A percentile compares a stretch with the other conserved stretches of the same genome.
Evolutionary conservation across 345 rosid species (phyloP).

Genomic region (Lepidium didymum): DNA sequence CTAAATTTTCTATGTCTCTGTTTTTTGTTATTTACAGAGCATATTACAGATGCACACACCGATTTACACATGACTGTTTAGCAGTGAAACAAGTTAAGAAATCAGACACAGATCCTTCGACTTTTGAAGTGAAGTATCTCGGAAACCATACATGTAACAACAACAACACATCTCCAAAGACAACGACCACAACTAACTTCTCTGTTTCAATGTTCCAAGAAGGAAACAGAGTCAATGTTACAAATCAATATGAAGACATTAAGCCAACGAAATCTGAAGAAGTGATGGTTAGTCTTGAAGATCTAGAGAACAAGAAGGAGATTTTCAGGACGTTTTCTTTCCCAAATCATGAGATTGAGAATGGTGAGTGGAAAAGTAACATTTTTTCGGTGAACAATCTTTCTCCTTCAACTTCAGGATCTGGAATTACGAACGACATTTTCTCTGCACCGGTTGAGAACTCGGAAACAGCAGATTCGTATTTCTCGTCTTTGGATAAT

Average conservation of each 20-base stretch:
- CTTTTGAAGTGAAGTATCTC: constrained; percentile 57
- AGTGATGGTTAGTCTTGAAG: constrained; percentile 8
- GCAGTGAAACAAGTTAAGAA: constrained; percentile 88
- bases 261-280: constrained; percentile 29
- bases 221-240: constrained; percentile 13
- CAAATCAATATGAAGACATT: constrained; percentile 19
- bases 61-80: constrained; percentile 53
- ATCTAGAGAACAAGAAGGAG: constrained; percentile 4
- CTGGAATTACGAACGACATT: constrained; percentile 19
- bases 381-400: background rate
- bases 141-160: constrained; percentile 60
- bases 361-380: constrained; percentile 8
- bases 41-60: constrained; percentile 78
- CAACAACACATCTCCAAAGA: background rate
- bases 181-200: background rate
- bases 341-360: constrained; percentile 9
- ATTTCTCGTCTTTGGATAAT: constrained; percentile 34
- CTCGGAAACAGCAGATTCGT: constrained; percentile 38
- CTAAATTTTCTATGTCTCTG: background rate
- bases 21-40: constrained; percentile 43
- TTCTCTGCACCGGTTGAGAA: constrained; percentile 18
- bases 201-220: constrained; percentile 8
- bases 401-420: constrained; percentile 29
- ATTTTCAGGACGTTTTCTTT: constrained; percentile 31
- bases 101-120: constrained; percentile 59